phyloP scores from a whole-genome alignment of 2,329 filamentous ascomycete genomes.

The Xylariaceae sp. region DNA sequence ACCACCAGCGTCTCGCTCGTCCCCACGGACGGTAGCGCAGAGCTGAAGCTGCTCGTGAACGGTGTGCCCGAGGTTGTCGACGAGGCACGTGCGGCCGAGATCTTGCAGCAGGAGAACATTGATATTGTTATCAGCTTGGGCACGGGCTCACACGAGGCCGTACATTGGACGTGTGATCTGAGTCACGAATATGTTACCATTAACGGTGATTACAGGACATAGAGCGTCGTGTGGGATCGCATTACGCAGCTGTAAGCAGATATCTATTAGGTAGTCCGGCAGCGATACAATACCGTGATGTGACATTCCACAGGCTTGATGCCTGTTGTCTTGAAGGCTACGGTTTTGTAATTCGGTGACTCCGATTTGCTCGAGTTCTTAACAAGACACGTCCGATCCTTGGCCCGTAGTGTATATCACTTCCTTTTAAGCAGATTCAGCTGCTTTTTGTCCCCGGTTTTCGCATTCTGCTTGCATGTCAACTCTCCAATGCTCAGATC shows the following conservation, averaged over 20 bases:
- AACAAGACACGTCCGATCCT: no score
- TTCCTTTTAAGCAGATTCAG: no score
- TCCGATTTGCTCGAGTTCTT: not conserved
- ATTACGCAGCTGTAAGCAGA: not conserved
- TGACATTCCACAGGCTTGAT: not conserved
- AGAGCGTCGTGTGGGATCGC: not conserved
- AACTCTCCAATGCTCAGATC: no score
- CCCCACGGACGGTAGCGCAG: constrained; percentile 68
- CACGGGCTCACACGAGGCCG: constrained; percentile 61
- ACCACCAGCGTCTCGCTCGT: constrained; percentile 75
- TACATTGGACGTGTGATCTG: constrained; percentile 83
- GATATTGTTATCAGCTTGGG: constrained; percentile 73
- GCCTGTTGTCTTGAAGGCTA: not conserved
- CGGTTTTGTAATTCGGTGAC: not conserved
- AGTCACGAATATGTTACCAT: constrained; percentile 66
- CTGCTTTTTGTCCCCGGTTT: no score
- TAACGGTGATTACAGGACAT: constrained; percentile 25
- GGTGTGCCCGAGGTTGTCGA: constrained; percentile 77
- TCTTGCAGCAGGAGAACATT: constrained; percentile 70
- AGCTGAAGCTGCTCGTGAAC: constrained; percentile 70
- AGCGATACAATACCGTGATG: not conserved
- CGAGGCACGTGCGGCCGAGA: constrained; percentile 69
- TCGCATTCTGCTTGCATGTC: no score
- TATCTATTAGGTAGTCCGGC: not conserved
- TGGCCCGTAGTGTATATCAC: no score